Base-by-base conservation (phyloP, 1,139 yeast genomes). In the Sugiyamaella neomexicana region DNA sequence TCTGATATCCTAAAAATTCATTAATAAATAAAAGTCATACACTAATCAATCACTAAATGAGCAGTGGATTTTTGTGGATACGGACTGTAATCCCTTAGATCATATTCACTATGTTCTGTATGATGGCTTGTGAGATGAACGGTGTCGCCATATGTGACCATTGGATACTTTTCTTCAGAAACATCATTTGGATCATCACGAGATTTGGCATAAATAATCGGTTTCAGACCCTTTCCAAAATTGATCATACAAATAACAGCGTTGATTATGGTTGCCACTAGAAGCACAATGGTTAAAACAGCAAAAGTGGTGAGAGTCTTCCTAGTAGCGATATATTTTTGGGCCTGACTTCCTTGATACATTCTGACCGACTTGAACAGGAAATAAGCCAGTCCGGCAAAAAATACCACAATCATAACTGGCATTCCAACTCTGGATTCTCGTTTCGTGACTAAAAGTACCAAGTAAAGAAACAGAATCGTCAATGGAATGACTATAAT, bases 301-400 rank as follows among this genome's bases (percentile, higher is more conserved):
- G 82, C 82, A 65, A 80, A 80, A 0, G 76, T 68, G 3, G 80
- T 71, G 46, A 80, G 66, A 7, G 82, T 77, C 52, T 75, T 77
- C 38, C 81, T 65, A 1, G 82, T 80, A 1, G 81, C 77, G 55
- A 76, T 71, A 63, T 79, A 79, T 44, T 68, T 68, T 38, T 65
- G 63, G 2, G 75, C 81, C 46, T 78, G 72, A 50, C 73, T 71
- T 50, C 77, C 75, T 38, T 81, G 76, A 65, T 72, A 79, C 63
- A 80, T 70, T 40, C 83, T 66, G 36, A 80, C 74, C 56, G 77
- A 70, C 63, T 80, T 80, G 70, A 78, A 80, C 29, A 79, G 59
- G 50, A 80, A 79, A 62, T 80, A 80, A 0, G 80, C 81, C 62
- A 77, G 65, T 0, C 80, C 82, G 16, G 75, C 73, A 8, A 73